phyloP scores from a whole-genome alignment of 208 protist species.

The Trypanosoma mega region DNA sequence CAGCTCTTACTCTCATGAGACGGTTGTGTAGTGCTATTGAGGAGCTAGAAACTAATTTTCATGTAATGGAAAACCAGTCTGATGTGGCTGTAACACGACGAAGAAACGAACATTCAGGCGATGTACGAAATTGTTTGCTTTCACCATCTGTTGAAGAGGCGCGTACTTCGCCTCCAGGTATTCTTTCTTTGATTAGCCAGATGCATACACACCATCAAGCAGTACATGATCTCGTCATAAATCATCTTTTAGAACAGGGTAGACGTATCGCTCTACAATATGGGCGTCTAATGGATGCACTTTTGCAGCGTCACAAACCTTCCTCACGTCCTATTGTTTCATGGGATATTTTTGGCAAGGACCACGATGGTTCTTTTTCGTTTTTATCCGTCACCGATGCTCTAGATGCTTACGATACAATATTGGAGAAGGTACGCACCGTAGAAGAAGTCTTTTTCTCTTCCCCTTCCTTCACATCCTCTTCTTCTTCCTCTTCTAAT shows the following conservation, averaged over 20 bases:
- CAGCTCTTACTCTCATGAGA: neutral
- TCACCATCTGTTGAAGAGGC: neutral
- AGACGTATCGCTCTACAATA: conserved; percentile 15
- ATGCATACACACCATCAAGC: conserved; percentile 4
- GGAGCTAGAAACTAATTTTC: conserved; percentile 6
- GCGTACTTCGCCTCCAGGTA: neutral
- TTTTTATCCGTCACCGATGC: neutral
- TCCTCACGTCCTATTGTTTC: conserved; percentile 3
- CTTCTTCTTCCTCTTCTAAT: no score
- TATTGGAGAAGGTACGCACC: conserved; percentile 14
- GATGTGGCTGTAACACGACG: neutral
- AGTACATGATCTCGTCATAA: conserved; percentile 15
- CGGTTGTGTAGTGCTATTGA: conserved; percentile 5
- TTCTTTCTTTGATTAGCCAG: conserved; percentile 13
- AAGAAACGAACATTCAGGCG: neutral
- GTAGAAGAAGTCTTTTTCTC: conserved; percentile 15
- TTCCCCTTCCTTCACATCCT: no score
- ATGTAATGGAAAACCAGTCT: no score
- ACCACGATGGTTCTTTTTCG: neutral
- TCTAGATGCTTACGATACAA: conserved; percentile 5
- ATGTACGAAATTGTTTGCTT: neutral
- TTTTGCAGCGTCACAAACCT: conserved; percentile 13
- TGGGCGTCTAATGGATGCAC: conserved; percentile 13
- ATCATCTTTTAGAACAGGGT: conserved; percentile 11
- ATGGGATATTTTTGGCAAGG: neutral